Percentiles rank a stretch among this genome's conserved stretches.
Conservation (phyloP, 169 alveolate genomes). For the Plasmodium yoelii region DNA sequence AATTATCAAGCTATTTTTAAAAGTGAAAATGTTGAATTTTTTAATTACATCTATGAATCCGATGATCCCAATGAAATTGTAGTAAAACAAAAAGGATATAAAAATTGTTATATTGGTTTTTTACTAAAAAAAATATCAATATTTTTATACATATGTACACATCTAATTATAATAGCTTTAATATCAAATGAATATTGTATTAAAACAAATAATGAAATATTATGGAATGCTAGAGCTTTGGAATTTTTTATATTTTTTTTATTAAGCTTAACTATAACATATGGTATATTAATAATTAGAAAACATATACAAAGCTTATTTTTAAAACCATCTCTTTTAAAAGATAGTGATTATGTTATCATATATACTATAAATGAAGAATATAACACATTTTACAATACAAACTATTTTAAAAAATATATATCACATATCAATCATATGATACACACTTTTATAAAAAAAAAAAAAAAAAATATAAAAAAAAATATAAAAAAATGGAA, state of each 20-base stretch:
- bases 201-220: conserved; percentile 73
- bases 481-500: no score
- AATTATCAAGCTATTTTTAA: conserved; percentile 7
- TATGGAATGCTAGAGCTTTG: conserved; percentile 85
- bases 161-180: conserved; percentile 77
- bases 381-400: conserved; percentile 12
- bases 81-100: conserved; percentile 68
- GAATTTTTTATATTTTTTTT: conserved; percentile 56
- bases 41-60: conserved; percentile 47
- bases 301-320: conserved; percentile 59
- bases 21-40: conserved; percentile 44
- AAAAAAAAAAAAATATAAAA: no score
- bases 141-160: conserved; percentile 51
- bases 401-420: not conserved
- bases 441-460: no score
- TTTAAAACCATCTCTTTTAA: conserved; percentile 49
- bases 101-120: conserved; percentile 29
- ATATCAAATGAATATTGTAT: conserved; percentile 85
- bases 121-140: conserved; percentile 41
- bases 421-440: no score
- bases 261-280: conserved; percentile 46
- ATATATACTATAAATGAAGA: conserved; percentile 61
- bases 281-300: conserved; percentile 55
- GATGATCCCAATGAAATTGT: conserved; percentile 35
- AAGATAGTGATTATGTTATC: conserved; percentile 66